Conservation (phyloP, 169 alveolate genomes). For the Hammondia hammondi region DNA sequence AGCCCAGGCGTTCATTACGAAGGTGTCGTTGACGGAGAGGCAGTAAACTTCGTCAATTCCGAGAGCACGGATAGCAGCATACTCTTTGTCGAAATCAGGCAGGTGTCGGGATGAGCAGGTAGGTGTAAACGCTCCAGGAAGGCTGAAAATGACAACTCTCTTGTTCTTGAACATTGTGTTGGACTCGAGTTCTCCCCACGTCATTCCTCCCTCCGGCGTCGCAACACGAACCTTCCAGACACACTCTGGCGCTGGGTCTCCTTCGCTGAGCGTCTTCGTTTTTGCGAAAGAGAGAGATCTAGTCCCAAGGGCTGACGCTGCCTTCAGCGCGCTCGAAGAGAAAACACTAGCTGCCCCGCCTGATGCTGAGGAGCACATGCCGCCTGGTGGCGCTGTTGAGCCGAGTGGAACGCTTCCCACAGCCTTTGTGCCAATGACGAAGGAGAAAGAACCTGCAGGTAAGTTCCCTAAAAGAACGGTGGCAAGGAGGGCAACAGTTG, state of each 20-base stretch:
- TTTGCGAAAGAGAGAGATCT: slow-evolving; percentile 8
- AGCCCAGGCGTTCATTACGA: slow-evolving; percentile 79
- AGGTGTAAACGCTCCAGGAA: slow-evolving; percentile 83
- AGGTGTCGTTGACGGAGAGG: slow-evolving; percentile 78
- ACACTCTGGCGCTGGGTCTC: slow-evolving; percentile 7
- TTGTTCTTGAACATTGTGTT: slow-evolving; percentile 62
- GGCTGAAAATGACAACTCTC: slow-evolving; percentile 72
- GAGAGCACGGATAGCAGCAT: slow-evolving; percentile 68
- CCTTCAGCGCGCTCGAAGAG: background rate
- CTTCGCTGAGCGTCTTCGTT: background rate
- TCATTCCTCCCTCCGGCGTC: background rate
- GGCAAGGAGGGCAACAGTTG: background rate
- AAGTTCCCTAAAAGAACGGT: background rate
- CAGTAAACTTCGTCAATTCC: slow-evolving; percentile 79
- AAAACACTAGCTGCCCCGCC: background rate
- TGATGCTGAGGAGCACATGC: background rate
- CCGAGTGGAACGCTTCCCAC: background rate
- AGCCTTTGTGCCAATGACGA: background rate
- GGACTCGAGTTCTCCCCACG: slow-evolving; percentile 28
- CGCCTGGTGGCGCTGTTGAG: background rate
- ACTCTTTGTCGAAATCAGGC: slow-evolving; percentile 76
- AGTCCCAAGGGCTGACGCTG: background rate
- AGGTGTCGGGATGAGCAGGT: slow-evolving; percentile 77
- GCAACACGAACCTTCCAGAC: background rate
- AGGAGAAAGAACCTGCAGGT: background rate